Evolutionary conservation across 192 early-diverging fungal species (phyloP).

Genomic region (Lobosporangium transversale): DNA sequence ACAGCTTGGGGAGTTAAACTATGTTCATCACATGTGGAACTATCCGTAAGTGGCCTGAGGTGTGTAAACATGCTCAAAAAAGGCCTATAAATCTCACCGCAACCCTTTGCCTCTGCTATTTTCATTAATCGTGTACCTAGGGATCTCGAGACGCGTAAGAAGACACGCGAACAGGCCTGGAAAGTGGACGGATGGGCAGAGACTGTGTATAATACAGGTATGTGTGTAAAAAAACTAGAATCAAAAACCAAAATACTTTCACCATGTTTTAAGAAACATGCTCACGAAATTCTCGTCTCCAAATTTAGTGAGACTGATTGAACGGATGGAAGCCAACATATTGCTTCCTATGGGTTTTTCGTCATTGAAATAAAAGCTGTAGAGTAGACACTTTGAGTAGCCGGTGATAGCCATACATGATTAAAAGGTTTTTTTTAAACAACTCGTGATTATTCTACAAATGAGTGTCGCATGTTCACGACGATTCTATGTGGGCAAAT

Average conservation of each 20-base stretch:
- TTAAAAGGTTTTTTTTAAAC: no score
- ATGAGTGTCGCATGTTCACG: neutral
- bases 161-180: slow-evolving; percentile 92
- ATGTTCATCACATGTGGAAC: slow-evolving; percentile 93
- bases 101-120: no score
- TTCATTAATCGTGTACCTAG: slow-evolving; percentile 28
- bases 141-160: slow-evolving; percentile 88
- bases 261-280: no score
- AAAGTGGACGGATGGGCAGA: slow-evolving; percentile 93
- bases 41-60: slow-evolving; percentile 71
- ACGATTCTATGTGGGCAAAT: slow-evolving; percentile 7
- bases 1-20: slow-evolving; percentile 87
- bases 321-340: slow-evolving; percentile 84
- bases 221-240: neutral
- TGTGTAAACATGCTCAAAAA: no score
- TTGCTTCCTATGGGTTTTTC: slow-evolving; percentile 68
- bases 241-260: no score
- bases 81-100: no score
- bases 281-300: no score
- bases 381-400: no score
- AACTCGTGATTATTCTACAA: slow-evolving; percentile 19
- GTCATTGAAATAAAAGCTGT: slow-evolving; percentile 38
- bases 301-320: slow-evolving; percentile 81
- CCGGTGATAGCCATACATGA: no score
- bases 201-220: slow-evolving; percentile 89